These are phyloP conservation scores for Vitis hybrid DNA, from an alignment of 177 flowering plant genomes.

Conservation along the genomic window DNA sequence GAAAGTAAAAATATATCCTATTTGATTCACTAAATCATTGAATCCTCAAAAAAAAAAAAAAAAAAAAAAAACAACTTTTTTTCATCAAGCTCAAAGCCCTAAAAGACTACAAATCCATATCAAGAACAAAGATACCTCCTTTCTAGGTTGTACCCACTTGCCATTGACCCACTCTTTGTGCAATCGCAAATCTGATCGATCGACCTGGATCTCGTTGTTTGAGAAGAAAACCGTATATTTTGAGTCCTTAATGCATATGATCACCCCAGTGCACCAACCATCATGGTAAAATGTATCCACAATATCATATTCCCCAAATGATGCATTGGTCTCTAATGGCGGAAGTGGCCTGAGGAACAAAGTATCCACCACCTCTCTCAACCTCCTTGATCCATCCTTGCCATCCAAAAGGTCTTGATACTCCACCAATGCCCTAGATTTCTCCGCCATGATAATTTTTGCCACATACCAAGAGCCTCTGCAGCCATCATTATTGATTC, in stretches of 20 bases:
- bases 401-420: constrained; percentile 28
- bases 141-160: constrained; percentile 28
- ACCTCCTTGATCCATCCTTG: constrained; percentile 14
- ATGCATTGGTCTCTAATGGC: constrained; percentile 5
- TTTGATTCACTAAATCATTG: too few species aligned
- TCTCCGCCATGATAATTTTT: constrained; percentile 12
- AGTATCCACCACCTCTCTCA: constrained; percentile 27
- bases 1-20: too few species aligned
- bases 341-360: constrained; percentile 28
- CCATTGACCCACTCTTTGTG: constrained; percentile 28
- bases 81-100: not conserved
- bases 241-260: constrained; percentile 14
- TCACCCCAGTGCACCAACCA: constrained; percentile 48
- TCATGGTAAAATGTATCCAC: constrained; percentile 36
- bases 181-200: constrained; percentile 16
- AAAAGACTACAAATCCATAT: not conserved
- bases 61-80: too few species aligned
- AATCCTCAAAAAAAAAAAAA: too few species aligned
- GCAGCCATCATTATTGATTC: constrained; percentile 33
- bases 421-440: constrained; percentile 17
- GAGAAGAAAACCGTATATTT: constrained; percentile 27
- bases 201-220: constrained; percentile 20
- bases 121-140: constrained; percentile 19
- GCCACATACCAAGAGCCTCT: constrained; percentile 35
- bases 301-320: constrained; percentile 23